Evolutionary conservation across 225 moss, liverwort and hornwort genomes (phyloP), one percentile per base, ranked within the genome.

Genomic region (Pseudisothecium myosuroides): DNA sequence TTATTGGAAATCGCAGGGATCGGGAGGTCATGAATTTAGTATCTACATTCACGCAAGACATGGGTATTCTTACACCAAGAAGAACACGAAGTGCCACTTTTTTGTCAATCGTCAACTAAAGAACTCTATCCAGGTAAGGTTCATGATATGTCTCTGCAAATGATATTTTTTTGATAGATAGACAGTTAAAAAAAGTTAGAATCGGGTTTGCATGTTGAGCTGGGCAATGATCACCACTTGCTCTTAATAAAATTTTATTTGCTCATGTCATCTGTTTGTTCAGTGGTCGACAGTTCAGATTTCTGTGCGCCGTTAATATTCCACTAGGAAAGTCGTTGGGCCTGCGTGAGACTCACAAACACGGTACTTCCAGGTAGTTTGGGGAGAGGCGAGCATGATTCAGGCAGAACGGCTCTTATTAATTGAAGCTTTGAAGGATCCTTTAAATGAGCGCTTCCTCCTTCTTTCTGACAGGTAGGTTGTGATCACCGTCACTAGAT

Each of bases 351-450:
- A 61, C 74, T 81, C 83, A 71, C 41, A 68, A 73, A 49, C 77
- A 75, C 78, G 87, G 39, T 79, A 59, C 76, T 90, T 92, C 64
- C 95, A 98, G 98, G 98, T 98, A 90, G 96, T 93, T 83, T 98
- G 98, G 98, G 98, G 98, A 87, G 98, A 93, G 89, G 97, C 98
- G 89, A 97, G 90, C 89, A 98, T 98, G 98, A 92, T 98, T 84
- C 95, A 98, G 90, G 98, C 98, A 69, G 98, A 98, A 92, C 94
- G 97, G 50, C 92, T 96, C 52, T 87, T 98, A n/a, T 82, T 98
- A 75, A 29, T 73, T 22, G 94, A 90, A 90, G 98, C 98, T 61
- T 94, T 98, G 69, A 90, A 95, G 89, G 96, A 98, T 88, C 93
- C 97, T 88, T 90, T 90, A 36, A 98, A 96, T 85, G 93, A 96